Base-by-base conservation (phyloP, 371 early-diverging fungal genomes). In the Umbelopsis sp. region DNA sequence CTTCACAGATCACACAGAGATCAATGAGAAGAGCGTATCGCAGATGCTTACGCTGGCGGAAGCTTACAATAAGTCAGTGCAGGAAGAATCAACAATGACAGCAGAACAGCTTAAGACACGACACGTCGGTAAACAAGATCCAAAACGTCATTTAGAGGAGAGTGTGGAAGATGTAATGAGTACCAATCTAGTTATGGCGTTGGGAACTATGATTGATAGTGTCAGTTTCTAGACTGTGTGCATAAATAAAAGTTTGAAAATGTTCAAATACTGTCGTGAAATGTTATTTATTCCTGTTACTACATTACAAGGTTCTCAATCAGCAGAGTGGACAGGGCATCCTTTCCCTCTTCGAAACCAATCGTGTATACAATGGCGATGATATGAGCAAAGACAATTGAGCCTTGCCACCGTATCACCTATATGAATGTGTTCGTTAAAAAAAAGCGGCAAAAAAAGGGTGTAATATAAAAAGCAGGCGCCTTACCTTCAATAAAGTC, bases 61-160 rank as follows among this genome's bases (percentile, higher is more conserved):
- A 71, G 78, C 89, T 65, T 98, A 98, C 79, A 96, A 95, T 87
- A 98, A 97, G 78, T 94, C 95, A 4, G 97, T 97, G 1, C 91
- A 92, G 72, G 99, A 99, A 77, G 98, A 98, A 77, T 89, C 89
- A 41, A 94, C 92, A 9, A 82, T 99, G 92, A 94, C 96, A n/a
- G 81, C 92, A 1, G 96, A 97, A 65, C 94, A 98, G 80, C 91
- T 98, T 68, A 92, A 93, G 84, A 96, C 93, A 14, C 94, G 99
- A 63, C 98, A 99, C 75, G 96, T 99, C 12, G 98, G 98, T 67
- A 97, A 97, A 80, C 96, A 98, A 76, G 98, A 98, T 76, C 99
- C 99, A 20, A 99, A 99, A 86, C 91, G 98, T 70, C 99, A 99
- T 79, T 82, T 99, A 75, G 96, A 95, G 77, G 93, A 94, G 63